Evolutionary conservation across 139 green algal species (phyloP).

Genomic region (Micractinium conductrix): DNA sequence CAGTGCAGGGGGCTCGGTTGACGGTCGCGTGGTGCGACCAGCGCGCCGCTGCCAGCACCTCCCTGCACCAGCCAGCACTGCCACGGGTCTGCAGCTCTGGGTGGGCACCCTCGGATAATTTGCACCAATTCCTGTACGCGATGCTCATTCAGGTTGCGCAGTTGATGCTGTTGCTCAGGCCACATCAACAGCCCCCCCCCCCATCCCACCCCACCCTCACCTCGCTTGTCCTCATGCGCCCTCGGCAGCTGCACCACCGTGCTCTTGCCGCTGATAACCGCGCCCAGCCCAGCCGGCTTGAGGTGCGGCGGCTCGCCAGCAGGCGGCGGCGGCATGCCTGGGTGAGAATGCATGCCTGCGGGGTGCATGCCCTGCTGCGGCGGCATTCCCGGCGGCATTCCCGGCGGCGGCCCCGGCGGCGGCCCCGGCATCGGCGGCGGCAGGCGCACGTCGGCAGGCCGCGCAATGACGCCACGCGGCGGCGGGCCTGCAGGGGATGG

Average conservation of each 20-base stretch:
- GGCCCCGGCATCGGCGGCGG: not conserved
- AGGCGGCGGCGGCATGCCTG: not conserved
- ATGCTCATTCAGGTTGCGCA: too few relatives aligned
- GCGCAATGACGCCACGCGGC: constrained; percentile 15
- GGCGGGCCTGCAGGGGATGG: not conserved
- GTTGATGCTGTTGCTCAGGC: too few relatives aligned
- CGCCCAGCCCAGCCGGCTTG: not conserved
- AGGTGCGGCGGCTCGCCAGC: not conserved
- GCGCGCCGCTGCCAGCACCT: not conserved
- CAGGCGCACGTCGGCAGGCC: not conserved
- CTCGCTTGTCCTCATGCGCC: constrained; percentile 72
- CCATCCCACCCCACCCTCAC: too few relatives aligned
- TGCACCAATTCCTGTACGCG: not conserved
- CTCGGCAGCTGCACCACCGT: constrained; percentile 80
- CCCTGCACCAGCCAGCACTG: too few relatives aligned
- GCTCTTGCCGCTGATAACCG: constrained; percentile 53
- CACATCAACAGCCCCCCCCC: too few relatives aligned
- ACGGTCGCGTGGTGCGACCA: too few relatives aligned
- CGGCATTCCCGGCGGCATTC: too few relatives aligned
- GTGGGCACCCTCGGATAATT: not conserved
- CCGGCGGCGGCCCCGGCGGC: not conserved
- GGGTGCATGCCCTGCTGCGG: not conserved
- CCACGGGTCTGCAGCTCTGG: not conserved
- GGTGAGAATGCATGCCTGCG: not conserved
- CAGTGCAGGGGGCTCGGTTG: too few relatives aligned